Conservation (phyloP, 176 grass and related monocot genomes). For the Puccinellia tenuiflora region DNA sequence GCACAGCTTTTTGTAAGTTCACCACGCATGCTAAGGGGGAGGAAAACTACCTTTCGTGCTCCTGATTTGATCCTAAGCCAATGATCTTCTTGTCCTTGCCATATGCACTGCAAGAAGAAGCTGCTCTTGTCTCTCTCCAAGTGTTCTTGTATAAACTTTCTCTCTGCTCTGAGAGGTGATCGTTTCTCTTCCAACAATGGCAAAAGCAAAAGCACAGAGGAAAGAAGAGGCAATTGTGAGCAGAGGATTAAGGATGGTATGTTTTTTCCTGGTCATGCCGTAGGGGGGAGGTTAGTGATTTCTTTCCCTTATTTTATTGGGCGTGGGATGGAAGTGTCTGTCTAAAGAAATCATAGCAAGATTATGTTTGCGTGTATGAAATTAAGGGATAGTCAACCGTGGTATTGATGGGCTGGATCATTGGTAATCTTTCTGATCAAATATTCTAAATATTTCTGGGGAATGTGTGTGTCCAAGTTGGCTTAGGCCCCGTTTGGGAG, state of each 20-base stretch:
- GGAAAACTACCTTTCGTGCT: conserved; percentile 26
- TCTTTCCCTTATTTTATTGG: conserved; percentile 8
- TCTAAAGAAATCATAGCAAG: background rate
- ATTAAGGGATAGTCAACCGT: conserved; percentile 28
- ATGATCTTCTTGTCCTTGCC: conserved; percentile 27
- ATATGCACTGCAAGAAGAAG: background rate
- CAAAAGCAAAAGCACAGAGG: background rate
- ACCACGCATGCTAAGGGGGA: background rate
- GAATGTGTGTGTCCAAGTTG: background rate
- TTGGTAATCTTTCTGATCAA: background rate
- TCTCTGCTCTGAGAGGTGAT: background rate
- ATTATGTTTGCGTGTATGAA: conserved; percentile 26
- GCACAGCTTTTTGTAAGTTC: background rate
- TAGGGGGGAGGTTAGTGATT: background rate
- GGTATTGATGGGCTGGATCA: background rate
- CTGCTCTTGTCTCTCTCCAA: background rate
- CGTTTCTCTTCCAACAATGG: background rate
- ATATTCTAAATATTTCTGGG: background rate
- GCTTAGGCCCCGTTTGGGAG: no score
- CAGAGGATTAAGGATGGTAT: background rate
- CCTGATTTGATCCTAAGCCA: conserved; percentile 31
- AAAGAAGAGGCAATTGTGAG: background rate
- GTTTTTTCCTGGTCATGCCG: conserved; percentile 16
- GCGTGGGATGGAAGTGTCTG: conserved; percentile 32
- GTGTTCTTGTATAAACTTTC: background rate